Base-by-base conservation (phyloP, 2,329 filamentous ascomycete species). In the Coleophoma crateriformis region DNA sequence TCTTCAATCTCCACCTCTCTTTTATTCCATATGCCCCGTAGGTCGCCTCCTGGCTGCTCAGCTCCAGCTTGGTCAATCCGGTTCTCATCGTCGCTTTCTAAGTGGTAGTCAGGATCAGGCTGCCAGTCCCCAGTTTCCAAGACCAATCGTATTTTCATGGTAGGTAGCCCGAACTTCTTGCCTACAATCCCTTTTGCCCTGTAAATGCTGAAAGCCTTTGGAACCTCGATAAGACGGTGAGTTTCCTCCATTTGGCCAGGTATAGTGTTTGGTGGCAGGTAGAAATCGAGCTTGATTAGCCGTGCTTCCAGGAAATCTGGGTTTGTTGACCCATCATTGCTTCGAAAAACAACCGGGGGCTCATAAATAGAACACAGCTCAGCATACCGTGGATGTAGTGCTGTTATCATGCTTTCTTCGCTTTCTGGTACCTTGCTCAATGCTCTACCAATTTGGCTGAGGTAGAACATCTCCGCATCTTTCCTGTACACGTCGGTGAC, bases 71-170 rank as follows among this genome's bases (percentile, higher is more conserved):
- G 67, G 39, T 68, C 65, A 2, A 69, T 71, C 6, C 75, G 73
- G 7, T 78, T 81, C 32, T 77, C 76, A 4, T 80, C 76, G 54
- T 82, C 76, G 27, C 27, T 27, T 27, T 27, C 27, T 10, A 27
- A 10, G 27, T 27, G 27, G 57, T 82, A 79, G 53, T 79, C 76
- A 8, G 78, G 78, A 0, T 90, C 83, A 0, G 88, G 88, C 66
- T 96, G 90, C 82, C 87, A 89, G 67, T 96, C 91, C 17, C 89
- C 88, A 8, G 90, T 96, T 70, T 96, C 90, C 87, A 89, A 95
- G 1, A 94, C 71, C 45, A 97, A 67, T 38, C 75, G 77, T 52
- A 92, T 70, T 39, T 70, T 69, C 54, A 89, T 73, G 0, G 90
- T 87, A 43, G 75, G 68, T 11, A 87, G 58, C 1, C 69, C 73